Evolutionary conservation across 768 basidiomycete genomes (phyloP), one percentile per base, ranked within the genome.

Genomic region (Tylopilus felleus): DNA sequence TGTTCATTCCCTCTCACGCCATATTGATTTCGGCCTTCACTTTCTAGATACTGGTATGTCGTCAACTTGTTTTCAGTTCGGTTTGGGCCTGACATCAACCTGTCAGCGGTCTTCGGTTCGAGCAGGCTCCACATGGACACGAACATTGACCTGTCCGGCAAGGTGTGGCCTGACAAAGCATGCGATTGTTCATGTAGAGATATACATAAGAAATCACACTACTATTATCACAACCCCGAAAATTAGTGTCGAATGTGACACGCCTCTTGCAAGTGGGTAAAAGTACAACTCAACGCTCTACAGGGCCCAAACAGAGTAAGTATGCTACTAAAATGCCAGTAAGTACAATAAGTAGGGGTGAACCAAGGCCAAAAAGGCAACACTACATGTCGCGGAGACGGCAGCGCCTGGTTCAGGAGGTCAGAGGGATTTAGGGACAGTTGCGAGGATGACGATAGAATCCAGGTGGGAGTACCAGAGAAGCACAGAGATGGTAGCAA

Each of bases 61-160:
- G 29, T 35, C 21, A 23, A 1, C n/a, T 45, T 36, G 22, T 21
- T 21, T 51, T 35, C 8, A 28, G 19, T 31, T 1, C 13, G 8
- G 21, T 29, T 21, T 46, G 4, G 13, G 14, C 4, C 44, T 69
- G 35, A 58, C 42, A 14, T 35, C 31, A 13, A 40, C 17, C 29
- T 59, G 33, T 49, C 62, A 96, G 95, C 63, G 94, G 95, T 42
- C 80, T 96, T 49, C 89, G 86, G 48, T 97, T 92, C 66, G 88
- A 96, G 71, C 91, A 93, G 71, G 85, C 80, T 21, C 87, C 81
- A 39, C 86, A 90, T 51, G 73, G 64, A 60, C 85, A 89, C 75
- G 70, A 58, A 48, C 65, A 78, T 71, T 71, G 45, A 62, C 3
- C 7, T 35, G 42, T 22, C 19, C 25, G 33, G 8, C 1, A n/a